phyloP scores from a whole-genome alignment of 2,329 filamentous ascomycete genomes.

The Lomentospora prolificans region DNA sequence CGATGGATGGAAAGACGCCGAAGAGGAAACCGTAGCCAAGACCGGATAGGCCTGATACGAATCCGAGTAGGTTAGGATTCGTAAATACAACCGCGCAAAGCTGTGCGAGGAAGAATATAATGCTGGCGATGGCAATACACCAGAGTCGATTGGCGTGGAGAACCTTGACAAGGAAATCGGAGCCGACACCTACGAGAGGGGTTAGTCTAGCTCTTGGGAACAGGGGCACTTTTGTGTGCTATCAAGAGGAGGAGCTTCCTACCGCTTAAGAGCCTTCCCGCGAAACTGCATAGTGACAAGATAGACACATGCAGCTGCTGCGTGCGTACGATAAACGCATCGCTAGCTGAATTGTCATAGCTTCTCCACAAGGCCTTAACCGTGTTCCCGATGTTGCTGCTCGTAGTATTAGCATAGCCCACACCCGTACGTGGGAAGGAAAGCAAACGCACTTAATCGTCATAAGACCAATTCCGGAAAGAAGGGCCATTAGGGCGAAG shows the following conservation, averaged over 20 bases:
- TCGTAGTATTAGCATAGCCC: slow-evolving; percentile 4
- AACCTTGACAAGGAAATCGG: slow-evolving; percentile 77
- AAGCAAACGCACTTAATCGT: slow-evolving; percentile 78
- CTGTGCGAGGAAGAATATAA: slow-evolving; percentile 73
- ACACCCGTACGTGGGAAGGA: not conserved
- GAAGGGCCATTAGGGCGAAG: slow-evolving; percentile 77
- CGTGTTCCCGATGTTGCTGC: slow-evolving; percentile 87
- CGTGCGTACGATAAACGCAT: slow-evolving; percentile 66
- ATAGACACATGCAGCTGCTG: slow-evolving; percentile 93
- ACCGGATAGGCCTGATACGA: slow-evolving; percentile 76
- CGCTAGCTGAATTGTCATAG: slow-evolving; percentile 63
- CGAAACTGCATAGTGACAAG: slow-evolving; percentile 79
- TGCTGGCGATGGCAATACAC: slow-evolving; percentile 72
- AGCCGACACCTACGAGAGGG: slow-evolving; percentile 59
- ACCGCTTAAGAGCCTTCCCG: slow-evolving; percentile 71
- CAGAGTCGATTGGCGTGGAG: slow-evolving; percentile 76
- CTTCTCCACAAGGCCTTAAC: slow-evolving; percentile 80
- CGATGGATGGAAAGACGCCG: slow-evolving; percentile 82
- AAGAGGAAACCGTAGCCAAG: slow-evolving; percentile 90
- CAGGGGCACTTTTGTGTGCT: too few relatives aligned
- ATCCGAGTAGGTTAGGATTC: slow-evolving; percentile 65
- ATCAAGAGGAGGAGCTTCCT: too few relatives aligned
- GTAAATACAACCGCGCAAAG: slow-evolving; percentile 63
- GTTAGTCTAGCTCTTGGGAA: too few relatives aligned
- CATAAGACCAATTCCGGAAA: slow-evolving; percentile 92